These are phyloP conservation scores for Pichia rugopelliculosa DNA, from an alignment of 805 yeast species.

Conservation along the genomic window DNA sequence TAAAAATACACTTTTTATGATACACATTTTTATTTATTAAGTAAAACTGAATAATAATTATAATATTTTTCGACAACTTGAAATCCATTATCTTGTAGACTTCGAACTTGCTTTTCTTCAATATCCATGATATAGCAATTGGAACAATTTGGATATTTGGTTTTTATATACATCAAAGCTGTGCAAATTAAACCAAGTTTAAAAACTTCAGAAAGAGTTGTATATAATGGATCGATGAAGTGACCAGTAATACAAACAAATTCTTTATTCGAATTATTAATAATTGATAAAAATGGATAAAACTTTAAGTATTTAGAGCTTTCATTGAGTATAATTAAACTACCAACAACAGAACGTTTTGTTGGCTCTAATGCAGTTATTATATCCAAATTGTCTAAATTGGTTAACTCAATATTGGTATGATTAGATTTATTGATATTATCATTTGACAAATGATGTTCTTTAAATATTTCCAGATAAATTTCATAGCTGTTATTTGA, in stretches of 20 bases:
- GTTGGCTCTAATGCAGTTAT: conserved; percentile 29
- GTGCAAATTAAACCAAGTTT: conserved; percentile 52
- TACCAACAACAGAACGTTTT: conserved; percentile 29
- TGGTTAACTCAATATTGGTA: not conserved
- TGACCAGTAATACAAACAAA: conserved; percentile 37
- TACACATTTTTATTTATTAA: no score
- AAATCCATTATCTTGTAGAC: conserved; percentile 16
- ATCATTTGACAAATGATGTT: conserved; percentile 27
- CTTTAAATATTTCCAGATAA: conserved; percentile 10
- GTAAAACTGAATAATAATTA: conserved; percentile 9
- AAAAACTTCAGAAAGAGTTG: conserved; percentile 46
- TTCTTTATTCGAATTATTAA: conserved; percentile 25
- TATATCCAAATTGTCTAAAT: conserved; percentile 30
- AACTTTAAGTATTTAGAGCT: conserved; percentile 37
- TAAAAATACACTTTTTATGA: not conserved
- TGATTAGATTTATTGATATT: not conserved
- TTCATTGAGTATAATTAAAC: conserved; percentile 40
- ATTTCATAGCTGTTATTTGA: conserved; percentile 31
- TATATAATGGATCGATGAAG: conserved; percentile 46
- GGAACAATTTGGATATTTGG: conserved; percentile 14
- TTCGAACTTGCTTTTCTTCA: conserved; percentile 8
- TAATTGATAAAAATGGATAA: conserved; percentile 39
- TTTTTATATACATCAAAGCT: conserved; percentile 40
- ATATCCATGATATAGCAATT: conserved; percentile 7
- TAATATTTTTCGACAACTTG: conserved; percentile 10